Conservation (phyloP, 2,329 filamentous ascomycete genomes). For the Dactylellina leptospora region DNA sequence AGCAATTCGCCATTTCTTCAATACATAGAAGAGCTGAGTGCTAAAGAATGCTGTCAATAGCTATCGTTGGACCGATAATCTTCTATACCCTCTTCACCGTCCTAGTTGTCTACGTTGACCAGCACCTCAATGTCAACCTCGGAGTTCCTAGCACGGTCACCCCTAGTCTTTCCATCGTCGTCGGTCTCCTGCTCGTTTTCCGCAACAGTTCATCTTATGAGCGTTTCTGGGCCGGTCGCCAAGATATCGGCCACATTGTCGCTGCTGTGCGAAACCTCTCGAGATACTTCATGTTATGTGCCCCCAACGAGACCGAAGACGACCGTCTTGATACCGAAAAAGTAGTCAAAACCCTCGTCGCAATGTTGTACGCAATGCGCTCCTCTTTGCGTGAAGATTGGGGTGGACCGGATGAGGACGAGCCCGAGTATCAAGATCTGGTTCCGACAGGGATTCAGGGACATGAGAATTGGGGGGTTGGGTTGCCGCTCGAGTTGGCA, state of each 20-base stretch:
- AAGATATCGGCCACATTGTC: constrained; percentile 67
- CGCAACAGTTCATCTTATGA: constrained; percentile 72
- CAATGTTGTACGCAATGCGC: constrained; percentile 70
- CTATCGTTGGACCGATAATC: constrained; percentile 67
- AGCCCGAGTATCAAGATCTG: constrained; percentile 64
- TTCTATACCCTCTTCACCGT: constrained; percentile 69
- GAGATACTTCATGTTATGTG: constrained; percentile 64
- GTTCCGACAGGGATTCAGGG: constrained; percentile 65
- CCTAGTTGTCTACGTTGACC: constrained; percentile 68
- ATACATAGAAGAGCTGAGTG: neutral
- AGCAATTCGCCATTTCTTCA: neutral
- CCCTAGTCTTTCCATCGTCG: constrained; percentile 71
- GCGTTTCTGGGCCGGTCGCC: constrained; percentile 71
- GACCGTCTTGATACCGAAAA: constrained; percentile 65
- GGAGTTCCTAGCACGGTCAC: constrained; percentile 69
- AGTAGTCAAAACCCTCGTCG: constrained; percentile 65
- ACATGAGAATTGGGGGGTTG: constrained; percentile 68
- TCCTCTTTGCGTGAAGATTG: constrained; percentile 72
- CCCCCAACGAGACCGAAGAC: constrained; percentile 57
- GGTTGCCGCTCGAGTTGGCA: constrained; percentile 68
- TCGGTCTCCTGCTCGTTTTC: constrained; percentile 73
- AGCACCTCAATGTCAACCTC: constrained; percentile 64
- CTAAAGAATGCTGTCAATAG: constrained; percentile 51
- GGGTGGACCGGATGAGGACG: constrained; percentile 60
- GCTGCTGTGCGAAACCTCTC: constrained; percentile 69